These are phyloP conservation scores for Candida sakaeoensis DNA, from an alignment of 805 yeast genomes.

Conservation along the genomic window DNA sequence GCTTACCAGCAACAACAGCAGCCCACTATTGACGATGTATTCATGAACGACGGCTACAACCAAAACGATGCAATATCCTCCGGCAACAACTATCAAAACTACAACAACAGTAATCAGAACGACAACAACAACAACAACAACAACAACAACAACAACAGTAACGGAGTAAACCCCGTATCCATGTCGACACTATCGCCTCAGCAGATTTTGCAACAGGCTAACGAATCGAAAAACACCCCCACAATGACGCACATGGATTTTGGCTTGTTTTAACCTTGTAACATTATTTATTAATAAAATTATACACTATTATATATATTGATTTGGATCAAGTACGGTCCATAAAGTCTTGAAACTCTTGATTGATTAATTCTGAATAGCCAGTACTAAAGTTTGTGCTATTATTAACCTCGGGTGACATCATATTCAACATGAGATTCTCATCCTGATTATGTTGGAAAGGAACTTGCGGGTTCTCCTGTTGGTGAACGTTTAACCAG, in stretches of 20 bases:
- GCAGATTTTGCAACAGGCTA: constrained; percentile 33
- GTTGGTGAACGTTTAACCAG: constrained; percentile 48
- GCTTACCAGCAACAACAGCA: constrained; percentile 1
- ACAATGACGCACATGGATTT: constrained; percentile 6
- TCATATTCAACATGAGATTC: constrained; percentile 1
- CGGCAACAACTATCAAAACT: not conserved
- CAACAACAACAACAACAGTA: constrained; percentile 9
- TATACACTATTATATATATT: not conserved
- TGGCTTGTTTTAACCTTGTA: constrained; percentile 2
- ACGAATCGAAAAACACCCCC: constrained; percentile 7
- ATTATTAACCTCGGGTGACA: not conserved
- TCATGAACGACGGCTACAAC: constrained; percentile 1
- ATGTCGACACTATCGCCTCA: constrained; percentile 33
- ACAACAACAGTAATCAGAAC: not conserved
- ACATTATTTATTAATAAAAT: constrained; percentile 1
- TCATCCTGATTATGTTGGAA: constrained; percentile 3
- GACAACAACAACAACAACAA: constrained; percentile 11
- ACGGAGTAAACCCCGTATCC: not conserved
- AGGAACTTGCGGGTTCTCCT: constrained; percentile 10
- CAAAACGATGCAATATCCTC: not conserved
- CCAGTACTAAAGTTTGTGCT: constrained; percentile 15
- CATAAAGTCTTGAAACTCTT: constrained; percentile 32
- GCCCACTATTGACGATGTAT: constrained; percentile 5
- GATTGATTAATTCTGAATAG: constrained; percentile 36
- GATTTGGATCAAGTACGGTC: constrained; percentile 10